Conservation (phyloP, 1,284 basidiomycete species). For the Phellopilus nigrolimitatus region DNA sequence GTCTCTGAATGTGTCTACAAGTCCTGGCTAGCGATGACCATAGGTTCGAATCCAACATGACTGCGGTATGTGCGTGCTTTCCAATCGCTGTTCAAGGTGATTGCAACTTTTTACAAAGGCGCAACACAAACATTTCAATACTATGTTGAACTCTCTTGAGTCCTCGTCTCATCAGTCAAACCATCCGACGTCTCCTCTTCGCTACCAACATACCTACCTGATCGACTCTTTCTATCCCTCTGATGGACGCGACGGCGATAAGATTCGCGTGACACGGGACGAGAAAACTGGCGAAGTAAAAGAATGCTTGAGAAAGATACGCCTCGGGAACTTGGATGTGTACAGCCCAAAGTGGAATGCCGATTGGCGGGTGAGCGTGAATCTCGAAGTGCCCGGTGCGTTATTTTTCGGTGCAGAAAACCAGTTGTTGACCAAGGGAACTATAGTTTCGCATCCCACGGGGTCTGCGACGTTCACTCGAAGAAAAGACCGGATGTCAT, state of each 20-base stretch:
- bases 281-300: slow-evolving; percentile 65
- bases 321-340: slow-evolving; percentile 86
- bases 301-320: slow-evolving; percentile 71
- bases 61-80: slow-evolving; percentile 51
- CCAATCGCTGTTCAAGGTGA: slow-evolving; percentile 1
- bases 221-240: slow-evolving; percentile 77
- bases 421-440: slow-evolving; percentile 19
- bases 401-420: slow-evolving; percentile 16
- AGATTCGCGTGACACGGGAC: slow-evolving; percentile 83
- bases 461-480: slow-evolving; percentile 56
- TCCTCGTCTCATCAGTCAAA: slow-evolving; percentile 40
- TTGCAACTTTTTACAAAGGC: slow-evolving; percentile 39
- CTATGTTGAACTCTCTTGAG: slow-evolving; percentile 76
- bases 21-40: slow-evolving; percentile 60
- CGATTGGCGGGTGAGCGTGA: slow-evolving; percentile 93
- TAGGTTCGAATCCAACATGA: slow-evolving; percentile 91
- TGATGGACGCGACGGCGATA: slow-evolving; percentile 48
- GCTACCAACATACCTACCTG: slow-evolving; percentile 76
- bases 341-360: slow-evolving; percentile 77
- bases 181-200: slow-evolving; percentile 54
- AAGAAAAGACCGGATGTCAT: slow-evolving; percentile 89
- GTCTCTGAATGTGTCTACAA: slow-evolving; percentile 13
- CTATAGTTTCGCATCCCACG: slow-evolving; percentile 53
- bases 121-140: slow-evolving; percentile 86
- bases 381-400: slow-evolving; percentile 74